These are phyloP conservation scores for Orbilia javanica DNA, from an alignment of 2,329 filamentous ascomycete genomes.

Conservation along the genomic window DNA sequence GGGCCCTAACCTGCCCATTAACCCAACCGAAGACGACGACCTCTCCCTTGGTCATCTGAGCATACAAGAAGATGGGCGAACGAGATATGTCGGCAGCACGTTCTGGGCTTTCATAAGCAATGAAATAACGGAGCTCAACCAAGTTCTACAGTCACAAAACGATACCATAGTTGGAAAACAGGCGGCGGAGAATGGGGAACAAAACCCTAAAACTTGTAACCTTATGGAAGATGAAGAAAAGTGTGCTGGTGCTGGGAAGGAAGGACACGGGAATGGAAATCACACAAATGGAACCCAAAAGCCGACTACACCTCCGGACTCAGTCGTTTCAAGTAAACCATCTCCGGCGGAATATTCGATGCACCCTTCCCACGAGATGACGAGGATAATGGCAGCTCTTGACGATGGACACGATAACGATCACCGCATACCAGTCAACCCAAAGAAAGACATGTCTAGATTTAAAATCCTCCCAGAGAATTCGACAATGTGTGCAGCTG, in stretches of 20 bases:
- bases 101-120: conserved; percentile 62
- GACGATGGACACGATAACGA: conserved; percentile 41
- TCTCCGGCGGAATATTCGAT: conserved; percentile 3
- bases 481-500: conserved; percentile 50
- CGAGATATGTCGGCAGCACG: conserved; percentile 62
- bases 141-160: conserved; percentile 59
- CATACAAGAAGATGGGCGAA: conserved; percentile 61
- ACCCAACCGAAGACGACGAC: conserved; percentile 54
- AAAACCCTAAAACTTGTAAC: conserved; percentile 39
- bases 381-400: conserved; percentile 45
- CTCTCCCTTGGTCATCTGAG: conserved; percentile 61
- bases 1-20: conserved; percentile 2
- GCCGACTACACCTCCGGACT: conserved; percentile 15
- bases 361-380: conserved; percentile 32
- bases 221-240: conserved; percentile 48
- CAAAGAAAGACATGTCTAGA: conserved; percentile 33
- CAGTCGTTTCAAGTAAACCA: conserved; percentile 13
- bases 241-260: neutral
- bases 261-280: neutral
- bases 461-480: conserved; percentile 52
- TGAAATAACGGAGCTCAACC: conserved; percentile 62
- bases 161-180: conserved; percentile 18
- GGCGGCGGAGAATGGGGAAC: neutral
- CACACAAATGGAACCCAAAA: neutral
- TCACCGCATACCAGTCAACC: conserved; percentile 34